Conservation (phyloP, 305 asterid genomes). For the Fraxinus dipetala region DNA sequence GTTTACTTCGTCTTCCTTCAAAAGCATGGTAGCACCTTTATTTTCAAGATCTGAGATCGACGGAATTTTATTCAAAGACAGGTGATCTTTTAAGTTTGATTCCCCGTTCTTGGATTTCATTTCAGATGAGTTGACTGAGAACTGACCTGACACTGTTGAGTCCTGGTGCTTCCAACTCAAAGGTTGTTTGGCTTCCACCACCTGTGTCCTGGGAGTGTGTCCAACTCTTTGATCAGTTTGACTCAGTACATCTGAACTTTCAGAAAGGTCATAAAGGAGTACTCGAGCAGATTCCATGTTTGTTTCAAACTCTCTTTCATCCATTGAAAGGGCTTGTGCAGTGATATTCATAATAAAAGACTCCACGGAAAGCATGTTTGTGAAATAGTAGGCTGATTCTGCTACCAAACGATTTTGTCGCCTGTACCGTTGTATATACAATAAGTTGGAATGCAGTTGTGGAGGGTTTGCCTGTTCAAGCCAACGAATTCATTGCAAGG, state of each 20-base stretch:
- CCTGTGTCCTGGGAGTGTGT: conserved; percentile 33
- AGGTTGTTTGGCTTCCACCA: conserved; percentile 28
- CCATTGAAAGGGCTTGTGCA: conserved; percentile 75
- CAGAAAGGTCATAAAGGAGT: conserved; percentile 61
- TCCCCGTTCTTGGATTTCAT: conserved; percentile 41
- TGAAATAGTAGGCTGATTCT: conserved; percentile 83
- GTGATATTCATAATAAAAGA: conserved; percentile 57
- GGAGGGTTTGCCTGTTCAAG: conserved; percentile 78
- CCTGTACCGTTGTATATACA: conserved; percentile 77
- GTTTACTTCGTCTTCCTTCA: conserved; percentile 53
- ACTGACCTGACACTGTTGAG: conserved; percentile 26
- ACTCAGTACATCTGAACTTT: conserved; percentile 36
- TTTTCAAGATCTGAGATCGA: conserved; percentile 74
- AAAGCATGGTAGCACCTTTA: conserved; percentile 60
- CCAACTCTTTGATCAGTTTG: conserved; percentile 41
- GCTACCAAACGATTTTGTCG: conserved; percentile 65
- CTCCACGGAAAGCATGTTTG: conserved; percentile 82
- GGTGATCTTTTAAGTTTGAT: conserved; percentile 35
- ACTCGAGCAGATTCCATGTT: conserved; percentile 74
- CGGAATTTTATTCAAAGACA: conserved; percentile 42
- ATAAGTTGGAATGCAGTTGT: conserved; percentile 70
- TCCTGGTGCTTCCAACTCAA: too few relatives aligned
- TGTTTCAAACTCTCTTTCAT: conserved; percentile 58
- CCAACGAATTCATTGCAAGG: conserved; percentile 17
- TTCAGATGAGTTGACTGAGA: conserved; percentile 41